Base-by-base conservation (phyloP, 768 basidiomycete species). In the Clavaria fumosa region DNA sequence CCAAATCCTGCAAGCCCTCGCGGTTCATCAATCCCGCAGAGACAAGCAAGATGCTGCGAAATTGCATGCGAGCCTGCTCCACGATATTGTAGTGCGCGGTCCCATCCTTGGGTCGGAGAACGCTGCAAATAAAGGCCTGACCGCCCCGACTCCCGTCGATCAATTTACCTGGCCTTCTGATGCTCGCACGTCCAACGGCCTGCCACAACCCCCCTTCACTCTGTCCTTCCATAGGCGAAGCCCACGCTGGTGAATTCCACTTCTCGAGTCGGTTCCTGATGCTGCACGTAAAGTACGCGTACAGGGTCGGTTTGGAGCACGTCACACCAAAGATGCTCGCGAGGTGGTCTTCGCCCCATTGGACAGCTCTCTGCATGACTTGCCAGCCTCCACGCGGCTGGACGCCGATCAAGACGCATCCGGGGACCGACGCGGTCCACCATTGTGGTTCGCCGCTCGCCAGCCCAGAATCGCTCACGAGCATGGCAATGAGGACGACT, bases 381-480 rank as follows among this genome's bases (percentile, higher is more conserved):
- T 40, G 38, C 38, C 38, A 34, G n/a, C 38, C 31, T 14, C 38
- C 31, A 21, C 38, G 31, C 5, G 38, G 38, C 21, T 40, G 38
- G 38, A 39, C 12, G 28, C 38, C 38, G 15, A 39, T 31, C 14
- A 39, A 26, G 22, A 39, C 9, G 30, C 38, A 39, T 5, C 38
- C 38, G 5, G 7, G 4, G 5, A 15, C 5, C n/a, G 38, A 39
- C 11, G 31, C 38, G 18, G 22, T 40, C 38, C 38, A 34, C 22
- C 38, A 21, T 24, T 22, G 18, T 5, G 38, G 31, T 23, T 34
- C 38, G 7, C 18, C 19, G 22, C 31, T 34, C 12, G 38, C 38
- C 9, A 40, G 7, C 4, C 38, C 38, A 11, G 20, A 19, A 21
- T 40, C 38, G 31, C 31, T 23, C 23, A 40, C 38, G 12, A 40